Evolutionary conservation across 2,329 filamentous ascomycete genomes (phyloP), one percentile per base, ranked within the genome.

Genomic region (Dendrostoma leiphaemia): DNA sequence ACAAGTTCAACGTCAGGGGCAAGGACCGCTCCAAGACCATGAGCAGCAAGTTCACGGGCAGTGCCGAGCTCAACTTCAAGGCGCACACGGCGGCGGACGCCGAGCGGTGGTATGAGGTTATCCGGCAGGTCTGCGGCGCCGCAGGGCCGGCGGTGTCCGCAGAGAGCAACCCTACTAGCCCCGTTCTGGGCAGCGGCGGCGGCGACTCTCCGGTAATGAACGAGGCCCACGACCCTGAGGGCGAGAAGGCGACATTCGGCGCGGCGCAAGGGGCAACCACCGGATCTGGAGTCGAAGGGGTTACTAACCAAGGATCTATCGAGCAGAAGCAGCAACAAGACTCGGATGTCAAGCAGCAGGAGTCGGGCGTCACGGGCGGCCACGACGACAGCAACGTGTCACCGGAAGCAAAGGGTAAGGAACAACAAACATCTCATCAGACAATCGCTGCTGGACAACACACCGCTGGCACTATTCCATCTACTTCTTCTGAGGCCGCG

Each of bases 1-100:
- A 87, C 57, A 97, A 96, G 72, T 97, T 99, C 80, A 90, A 85
- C 65, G 80, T 99, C 70, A 96, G 96, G 77, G 94, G 94, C 70
- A 97, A 97, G 72, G 92, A 99, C 68, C 84, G 87, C 53, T 88
- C 86, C 65, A 89, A 89, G 67, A 89, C 88, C 60, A 74, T 97
- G 60, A 86, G 87, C 65, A 88, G 86, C 75, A 93, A 91, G 67
- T 82, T 97, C 61, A 83, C 88, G 45, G 90, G 92, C 61, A 83
- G 74, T 24, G 85, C 90, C 37, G 93, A 97, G 71, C 79, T 95
- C 34, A 75, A 81, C 28, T 97, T 97, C 83, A 95, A 95, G 75
- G 91, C 92, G 0, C 88, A 91, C 71, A 91, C 89, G 1, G 71
- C 90, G 2, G 78, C 81, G 26, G 91, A 96, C 60, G 91, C 93